Conservation (phyloP, 495 filamentous ascomycete species). For the Penicillium flavigenum region DNA sequence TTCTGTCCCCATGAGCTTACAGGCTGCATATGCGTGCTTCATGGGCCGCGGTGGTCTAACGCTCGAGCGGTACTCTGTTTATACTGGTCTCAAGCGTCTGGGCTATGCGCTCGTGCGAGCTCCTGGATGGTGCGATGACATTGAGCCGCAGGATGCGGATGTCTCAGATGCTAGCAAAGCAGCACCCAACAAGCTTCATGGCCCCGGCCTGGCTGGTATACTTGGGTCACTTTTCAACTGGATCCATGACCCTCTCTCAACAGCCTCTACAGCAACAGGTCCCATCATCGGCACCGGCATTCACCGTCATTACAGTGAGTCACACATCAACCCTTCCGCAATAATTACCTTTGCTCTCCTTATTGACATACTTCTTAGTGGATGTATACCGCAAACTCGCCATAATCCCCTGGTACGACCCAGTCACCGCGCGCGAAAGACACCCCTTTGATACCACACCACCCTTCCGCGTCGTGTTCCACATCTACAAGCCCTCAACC, state of each 20-base stretch:
- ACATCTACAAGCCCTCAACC: slow-evolving; percentile 76
- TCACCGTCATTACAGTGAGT: slow-evolving; percentile 70
- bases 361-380: slow-evolving; percentile 28
- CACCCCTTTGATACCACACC: slow-evolving; percentile 24
- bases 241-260: slow-evolving; percentile 31
- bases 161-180: neutral
- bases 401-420: slow-evolving; percentile 73
- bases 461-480: slow-evolving; percentile 69
- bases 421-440: slow-evolving; percentile 27
- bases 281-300: slow-evolving; percentile 73
- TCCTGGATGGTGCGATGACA: slow-evolving; percentile 50
- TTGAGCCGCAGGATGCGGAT: slow-evolving; percentile 13
- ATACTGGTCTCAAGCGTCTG: slow-evolving; percentile 73
- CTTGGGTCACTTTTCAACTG: slow-evolving; percentile 35
- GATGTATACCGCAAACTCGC: slow-evolving; percentile 73
- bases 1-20: slow-evolving; percentile 79
- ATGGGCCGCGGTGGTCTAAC: slow-evolving; percentile 63
- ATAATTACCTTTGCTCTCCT: neutral
- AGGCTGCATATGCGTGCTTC: slow-evolving; percentile 83
- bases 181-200: slow-evolving; percentile 19
- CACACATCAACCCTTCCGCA: neutral
- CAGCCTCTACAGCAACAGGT: slow-evolving; percentile 47
- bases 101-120: slow-evolving; percentile 80
- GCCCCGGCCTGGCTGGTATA: slow-evolving; percentile 37
- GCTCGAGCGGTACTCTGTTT: slow-evolving; percentile 86